Conservation (phyloP, 2,329 filamentous ascomycete genomes). For the Periconia sp. region DNA sequence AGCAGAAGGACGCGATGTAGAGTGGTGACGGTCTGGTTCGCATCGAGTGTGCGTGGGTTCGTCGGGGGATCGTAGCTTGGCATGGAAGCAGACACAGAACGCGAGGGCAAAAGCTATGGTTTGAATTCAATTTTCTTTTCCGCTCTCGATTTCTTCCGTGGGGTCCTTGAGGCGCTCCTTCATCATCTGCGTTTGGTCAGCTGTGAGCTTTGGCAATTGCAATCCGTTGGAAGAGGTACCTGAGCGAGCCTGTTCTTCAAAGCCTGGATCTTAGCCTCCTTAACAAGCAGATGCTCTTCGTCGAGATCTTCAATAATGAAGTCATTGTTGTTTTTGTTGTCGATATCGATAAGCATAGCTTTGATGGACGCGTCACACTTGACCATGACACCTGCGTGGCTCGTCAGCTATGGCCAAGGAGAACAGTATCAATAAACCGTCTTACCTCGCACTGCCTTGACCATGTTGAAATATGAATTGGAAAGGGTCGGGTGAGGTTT, state of each 20-base stretch:
- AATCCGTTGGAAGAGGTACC: conserved; percentile 46
- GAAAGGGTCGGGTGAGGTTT: not conserved
- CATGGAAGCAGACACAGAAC: not conserved
- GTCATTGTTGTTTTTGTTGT: conserved; percentile 65
- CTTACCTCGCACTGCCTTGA: conserved; percentile 59
- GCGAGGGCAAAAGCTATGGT: not conserved
- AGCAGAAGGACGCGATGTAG: conserved; percentile 46
- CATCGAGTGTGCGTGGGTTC: conserved; percentile 3
- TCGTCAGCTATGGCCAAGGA: conserved; percentile 1
- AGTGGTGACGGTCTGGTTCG: not conserved
- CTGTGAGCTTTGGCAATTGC: not conserved
- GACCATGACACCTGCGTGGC: conserved; percentile 65
- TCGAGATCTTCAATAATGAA: conserved; percentile 81
- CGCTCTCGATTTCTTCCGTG: conserved; percentile 29
- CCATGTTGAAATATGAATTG: conserved; percentile 47
- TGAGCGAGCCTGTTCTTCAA: conserved; percentile 71
- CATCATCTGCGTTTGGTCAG: conserved; percentile 35
- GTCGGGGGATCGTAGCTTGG: not conserved
- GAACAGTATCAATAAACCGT: not conserved
- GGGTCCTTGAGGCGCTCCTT: conserved; percentile 39
- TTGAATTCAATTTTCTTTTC: conserved; percentile 24
- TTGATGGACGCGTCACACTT: conserved; percentile 87
- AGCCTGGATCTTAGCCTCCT: conserved; percentile 69
- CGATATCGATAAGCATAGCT: conserved; percentile 78
- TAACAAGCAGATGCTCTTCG: conserved; percentile 73